Base-by-base conservation (phyloP, 768 basidiomycete species). In the Suillus spraguei region DNA sequence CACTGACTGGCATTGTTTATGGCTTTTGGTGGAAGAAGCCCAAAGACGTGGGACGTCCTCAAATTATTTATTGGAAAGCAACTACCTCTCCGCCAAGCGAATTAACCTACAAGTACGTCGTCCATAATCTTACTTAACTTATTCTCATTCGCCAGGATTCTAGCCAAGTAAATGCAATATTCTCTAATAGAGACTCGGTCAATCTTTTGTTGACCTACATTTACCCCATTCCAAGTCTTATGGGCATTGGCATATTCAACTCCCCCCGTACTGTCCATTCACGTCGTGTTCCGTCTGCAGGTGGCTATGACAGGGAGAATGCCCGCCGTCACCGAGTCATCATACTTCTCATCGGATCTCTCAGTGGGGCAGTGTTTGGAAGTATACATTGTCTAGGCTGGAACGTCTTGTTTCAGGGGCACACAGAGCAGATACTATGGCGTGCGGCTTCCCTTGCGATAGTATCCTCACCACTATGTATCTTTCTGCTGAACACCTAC, bases 11-110 rank as follows among this genome's bases (percentile, higher is more conserved):
- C 16, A 63, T 70, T 22, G 72, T 70, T 13, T 80, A 78, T 62
- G 38, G 60, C 1, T 60, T 78, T 2, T 80, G 80, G 80, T 80
- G 76, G 79, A 42, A 72, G 32, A 82, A 82, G 66, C 80, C 79
- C 1, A 70, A 75, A 13, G 74, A 76, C 53, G 74, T 80, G 0
- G 64, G 63, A 10, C 65, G 63, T 3, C 72, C 68, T 17, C 17
- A 47, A 44, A 9, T n/a, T 35, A 47, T 62, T 36, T 6, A 59
- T 28, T 59, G 32, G 42, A 46, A 59, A 16, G 14, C 9, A 36
- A 17, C 22, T 10, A 22, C 10, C 8, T 17, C 36, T 7, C 36
- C 38, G 7, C 20, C 52, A 53, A 20, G 1, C 5, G 4, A 17
- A 1, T 35, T 53, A n/a, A 3, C 52, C 52, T 53, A 53, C 10